Conservation (phyloP, 2,329 filamentous ascomycete species). For the Dactylellina drechsleri region DNA sequence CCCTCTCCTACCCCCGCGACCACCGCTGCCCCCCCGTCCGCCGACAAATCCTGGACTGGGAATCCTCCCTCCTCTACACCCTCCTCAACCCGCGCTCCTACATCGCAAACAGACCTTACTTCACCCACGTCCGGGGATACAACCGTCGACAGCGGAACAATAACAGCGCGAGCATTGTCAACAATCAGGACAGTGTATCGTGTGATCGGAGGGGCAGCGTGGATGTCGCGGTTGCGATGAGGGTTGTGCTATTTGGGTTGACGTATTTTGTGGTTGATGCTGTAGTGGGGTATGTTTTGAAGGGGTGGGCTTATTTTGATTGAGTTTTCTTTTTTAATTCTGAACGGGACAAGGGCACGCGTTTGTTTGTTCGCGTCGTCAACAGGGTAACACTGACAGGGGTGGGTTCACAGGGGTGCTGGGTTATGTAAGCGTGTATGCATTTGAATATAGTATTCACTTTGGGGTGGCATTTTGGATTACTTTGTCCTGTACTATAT, state of each 20-base stretch:
- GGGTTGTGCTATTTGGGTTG: slow-evolving; percentile 6
- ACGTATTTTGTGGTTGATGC: slow-evolving; percentile 18
- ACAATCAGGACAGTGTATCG: no score
- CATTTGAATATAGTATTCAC: no score
- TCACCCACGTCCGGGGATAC: slow-evolving; percentile 16
- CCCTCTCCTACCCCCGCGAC: slow-evolving; percentile 29
- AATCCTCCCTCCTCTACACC: slow-evolving; percentile 85
- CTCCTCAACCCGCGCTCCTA: slow-evolving; percentile 77
- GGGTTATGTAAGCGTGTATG: no score
- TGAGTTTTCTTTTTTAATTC: no score
- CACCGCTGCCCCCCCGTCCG: slow-evolving; percentile 70
- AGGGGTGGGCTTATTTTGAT: not conserved
- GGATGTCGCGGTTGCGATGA: not conserved
- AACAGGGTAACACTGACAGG: no score
- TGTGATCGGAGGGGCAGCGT: not conserved
- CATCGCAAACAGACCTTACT: slow-evolving; percentile 31
- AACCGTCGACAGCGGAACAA: not conserved
- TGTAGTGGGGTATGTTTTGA: slow-evolving; percentile 2
- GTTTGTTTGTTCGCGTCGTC: no score
- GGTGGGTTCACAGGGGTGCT: no score
- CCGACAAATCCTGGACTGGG: slow-evolving; percentile 75
- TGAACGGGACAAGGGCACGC: no score
- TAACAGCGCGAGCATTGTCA: not conserved
- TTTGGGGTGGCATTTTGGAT: no score
- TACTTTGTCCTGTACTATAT: no score